Conservation (phyloP, 345 rosid genomes). For the Dovyalis caffra region DNA sequence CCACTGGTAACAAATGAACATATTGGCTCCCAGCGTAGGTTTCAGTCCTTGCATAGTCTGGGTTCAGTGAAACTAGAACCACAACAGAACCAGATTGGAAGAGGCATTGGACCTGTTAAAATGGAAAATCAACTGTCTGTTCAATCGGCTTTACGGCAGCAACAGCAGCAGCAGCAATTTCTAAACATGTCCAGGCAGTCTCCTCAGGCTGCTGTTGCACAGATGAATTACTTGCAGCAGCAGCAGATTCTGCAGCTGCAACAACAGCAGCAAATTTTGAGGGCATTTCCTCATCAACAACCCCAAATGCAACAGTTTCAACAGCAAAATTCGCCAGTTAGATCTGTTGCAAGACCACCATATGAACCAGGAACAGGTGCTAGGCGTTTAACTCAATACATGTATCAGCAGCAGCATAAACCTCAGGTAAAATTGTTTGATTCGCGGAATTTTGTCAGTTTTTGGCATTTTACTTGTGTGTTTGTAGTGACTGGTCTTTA, state of each 20-base stretch:
- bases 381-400: constrained; percentile 79
- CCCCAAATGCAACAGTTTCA: constrained; percentile 79
- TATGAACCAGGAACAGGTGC: constrained; percentile 99
- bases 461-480: constrained; percentile 10
- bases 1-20: constrained; percentile 69
- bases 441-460: constrained; percentile 5
- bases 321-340: constrained; percentile 67
- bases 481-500: constrained; percentile 24
- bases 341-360: constrained; percentile 65
- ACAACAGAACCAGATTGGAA: constrained; percentile 60
- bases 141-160: constrained; percentile 59
- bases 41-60: constrained; percentile 54
- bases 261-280: constrained; percentile 74
- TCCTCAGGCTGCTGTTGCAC: constrained; percentile 66
- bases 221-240: constrained; percentile 66
- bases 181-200: constrained; percentile 83
- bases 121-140: constrained; percentile 78
- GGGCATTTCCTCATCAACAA: constrained; percentile 81
- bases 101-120: constrained; percentile 66
- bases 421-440: constrained; percentile 65
- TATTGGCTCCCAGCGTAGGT: constrained; percentile 42
- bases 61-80: constrained; percentile 75
- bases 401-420: constrained; percentile 91
- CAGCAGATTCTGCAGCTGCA: constrained; percentile 70
- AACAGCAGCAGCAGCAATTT: constrained; percentile 39